Percentiles rank a stretch among this genome's conserved stretches.
phyloP scores from a whole-genome alignment of 2,329 filamentous ascomycete genomes.

The Monosporascus ibericus region DNA sequence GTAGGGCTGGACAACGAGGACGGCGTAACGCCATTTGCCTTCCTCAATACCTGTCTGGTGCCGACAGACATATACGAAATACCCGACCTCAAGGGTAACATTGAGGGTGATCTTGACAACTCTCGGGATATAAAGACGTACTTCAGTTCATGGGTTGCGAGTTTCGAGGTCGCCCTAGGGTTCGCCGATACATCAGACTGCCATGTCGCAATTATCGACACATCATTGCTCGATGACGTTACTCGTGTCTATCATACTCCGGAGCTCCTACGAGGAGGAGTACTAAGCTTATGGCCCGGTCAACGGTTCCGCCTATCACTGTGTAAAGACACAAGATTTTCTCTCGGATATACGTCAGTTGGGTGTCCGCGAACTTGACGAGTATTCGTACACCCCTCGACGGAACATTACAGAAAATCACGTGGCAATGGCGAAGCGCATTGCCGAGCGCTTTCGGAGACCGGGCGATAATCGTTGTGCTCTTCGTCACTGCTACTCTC shows the following conservation, averaged over 20 bases:
- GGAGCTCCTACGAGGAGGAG: not conserved
- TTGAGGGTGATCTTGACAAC: not conserved
- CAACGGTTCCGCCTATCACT: not conserved
- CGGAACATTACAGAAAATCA: not conserved
- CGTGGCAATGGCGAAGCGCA: not conserved
- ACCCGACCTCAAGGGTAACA: not conserved
- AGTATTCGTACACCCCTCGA: not conserved
- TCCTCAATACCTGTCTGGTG: not conserved
- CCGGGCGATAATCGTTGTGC: not conserved
- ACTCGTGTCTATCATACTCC: not conserved
- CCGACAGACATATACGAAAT: not conserved
- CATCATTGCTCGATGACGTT: not conserved
- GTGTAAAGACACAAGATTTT: not conserved
- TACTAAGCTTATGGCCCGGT: not conserved
- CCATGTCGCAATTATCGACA: not conserved
- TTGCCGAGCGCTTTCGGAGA: not conserved
- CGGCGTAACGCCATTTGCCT: not conserved
- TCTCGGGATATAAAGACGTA: not conserved
- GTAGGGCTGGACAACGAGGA: not conserved
- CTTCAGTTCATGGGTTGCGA: constrained; percentile 1
- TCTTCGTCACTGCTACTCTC: not conserved
- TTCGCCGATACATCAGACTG: not conserved
- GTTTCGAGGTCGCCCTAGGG: not conserved
- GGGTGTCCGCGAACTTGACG: too few species aligned
- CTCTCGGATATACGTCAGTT: too few species aligned